Evolutionary conservation across 495 filamentous ascomycete genomes (phyloP).

Genomic region (Neurospora sp.): DNA sequence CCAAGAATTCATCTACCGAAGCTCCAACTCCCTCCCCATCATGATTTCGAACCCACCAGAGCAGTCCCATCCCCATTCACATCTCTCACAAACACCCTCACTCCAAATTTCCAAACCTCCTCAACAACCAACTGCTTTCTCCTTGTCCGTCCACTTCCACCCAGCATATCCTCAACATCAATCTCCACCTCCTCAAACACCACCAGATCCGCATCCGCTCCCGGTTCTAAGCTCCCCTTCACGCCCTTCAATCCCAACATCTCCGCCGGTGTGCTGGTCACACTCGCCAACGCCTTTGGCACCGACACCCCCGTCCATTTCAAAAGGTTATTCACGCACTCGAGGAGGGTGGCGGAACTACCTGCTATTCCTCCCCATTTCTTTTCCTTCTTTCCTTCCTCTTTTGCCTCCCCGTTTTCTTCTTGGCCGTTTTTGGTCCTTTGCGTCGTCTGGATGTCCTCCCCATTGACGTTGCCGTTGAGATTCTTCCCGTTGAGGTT

Average conservation of each 20-base stretch:
- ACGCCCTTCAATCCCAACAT: constrained; percentile 57
- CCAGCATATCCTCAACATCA: not conserved
- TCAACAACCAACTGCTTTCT: constrained; percentile 8
- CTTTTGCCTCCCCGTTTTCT: not conserved
- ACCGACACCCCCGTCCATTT: constrained; percentile 57
- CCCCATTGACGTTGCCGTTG: not conserved
- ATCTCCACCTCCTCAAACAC: constrained; percentile 46
- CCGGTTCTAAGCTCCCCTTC: constrained; percentile 58
- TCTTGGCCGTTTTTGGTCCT: too few relatives aligned
- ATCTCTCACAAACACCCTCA: constrained; percentile 4
- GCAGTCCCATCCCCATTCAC: not conserved
- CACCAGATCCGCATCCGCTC: constrained; percentile 73
- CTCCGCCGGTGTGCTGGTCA: constrained; percentile 60
- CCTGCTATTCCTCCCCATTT: constrained; percentile 1
- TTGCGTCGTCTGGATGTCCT: too few relatives aligned
- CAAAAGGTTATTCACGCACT: constrained; percentile 74
- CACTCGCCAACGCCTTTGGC: constrained; percentile 55
- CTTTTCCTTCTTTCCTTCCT: constrained; percentile 9
- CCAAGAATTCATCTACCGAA: not conserved
- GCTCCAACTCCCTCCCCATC: too few relatives aligned
- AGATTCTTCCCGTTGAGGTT: too few relatives aligned
- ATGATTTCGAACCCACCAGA: too few relatives aligned
- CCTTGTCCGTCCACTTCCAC: not conserved
- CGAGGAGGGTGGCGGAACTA: constrained; percentile 60
- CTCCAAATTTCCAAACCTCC: constrained; percentile 23